Evolutionary conservation across 331 rosid species (phyloP).

Genomic region (Pyrus hybrid): DNA sequence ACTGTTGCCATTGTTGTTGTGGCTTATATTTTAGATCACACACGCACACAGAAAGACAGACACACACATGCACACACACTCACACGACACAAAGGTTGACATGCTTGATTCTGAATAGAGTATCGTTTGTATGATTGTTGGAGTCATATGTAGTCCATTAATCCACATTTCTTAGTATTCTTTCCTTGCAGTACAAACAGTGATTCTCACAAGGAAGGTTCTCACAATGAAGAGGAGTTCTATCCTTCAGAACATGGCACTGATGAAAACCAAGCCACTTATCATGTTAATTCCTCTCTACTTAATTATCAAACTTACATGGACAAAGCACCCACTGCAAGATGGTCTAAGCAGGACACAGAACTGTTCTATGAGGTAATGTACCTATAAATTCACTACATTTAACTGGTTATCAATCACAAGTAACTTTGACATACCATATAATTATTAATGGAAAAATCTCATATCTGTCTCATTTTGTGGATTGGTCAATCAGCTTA

Average conservation of each 20-base stretch:
- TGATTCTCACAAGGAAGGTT: conserved; percentile 23
- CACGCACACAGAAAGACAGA: not conserved
- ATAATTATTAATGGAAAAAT: not conserved
- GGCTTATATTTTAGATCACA: not conserved
- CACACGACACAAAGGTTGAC: not conserved
- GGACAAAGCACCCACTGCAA: conserved; percentile 56
- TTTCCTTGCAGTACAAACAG: conserved; percentile 40
- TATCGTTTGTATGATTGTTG: not conserved
- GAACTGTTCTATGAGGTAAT: conserved; percentile 71
- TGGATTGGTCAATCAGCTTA: not conserved
- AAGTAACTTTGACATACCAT: no score
- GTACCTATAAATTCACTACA: not conserved
- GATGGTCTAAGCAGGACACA: conserved; percentile 82
- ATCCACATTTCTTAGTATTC: conserved; percentile 8
- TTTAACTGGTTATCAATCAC: not conserved
- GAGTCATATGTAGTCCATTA: not conserved
- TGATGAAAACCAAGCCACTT: conserved; percentile 39
- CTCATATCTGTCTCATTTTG: not conserved
- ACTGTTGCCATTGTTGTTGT: not conserved
- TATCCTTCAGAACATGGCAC: conserved; percentile 29
- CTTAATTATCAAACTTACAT: conserved; percentile 71
- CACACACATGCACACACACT: not conserved
- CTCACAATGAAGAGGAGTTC: conserved; percentile 27
- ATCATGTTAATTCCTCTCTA: conserved; percentile 18
- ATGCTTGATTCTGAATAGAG: not conserved